Conservation (phyloP, 257 asterid genomes). For the Solanum appendiculatum region DNA sequence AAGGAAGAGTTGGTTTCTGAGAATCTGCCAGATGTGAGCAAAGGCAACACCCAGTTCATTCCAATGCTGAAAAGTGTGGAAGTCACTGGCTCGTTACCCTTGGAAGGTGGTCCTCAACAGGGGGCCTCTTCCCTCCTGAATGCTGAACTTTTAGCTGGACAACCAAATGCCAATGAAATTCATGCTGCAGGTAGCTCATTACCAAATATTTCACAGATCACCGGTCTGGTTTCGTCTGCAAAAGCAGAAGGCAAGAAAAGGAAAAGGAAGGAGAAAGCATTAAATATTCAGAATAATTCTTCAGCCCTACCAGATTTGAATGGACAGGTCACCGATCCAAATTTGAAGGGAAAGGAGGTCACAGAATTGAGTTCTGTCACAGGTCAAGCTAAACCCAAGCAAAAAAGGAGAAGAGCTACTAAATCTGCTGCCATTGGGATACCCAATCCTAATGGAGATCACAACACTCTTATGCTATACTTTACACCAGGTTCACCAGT, state of each 20-base stretch:
- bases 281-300: not conserved
- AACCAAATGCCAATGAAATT: constrained; percentile 1
- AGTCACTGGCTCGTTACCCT: constrained; percentile 3
- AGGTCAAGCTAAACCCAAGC: constrained; percentile 16
- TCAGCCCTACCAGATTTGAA: constrained; percentile 65
- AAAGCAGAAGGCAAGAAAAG: constrained; percentile 25
- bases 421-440: constrained; percentile 5
- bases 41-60: constrained; percentile 4
- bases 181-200: constrained; percentile 12
- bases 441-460: constrained; percentile 1
- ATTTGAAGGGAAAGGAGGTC: constrained; percentile 9
- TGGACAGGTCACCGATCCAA: constrained; percentile 20
- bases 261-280: constrained; percentile 28
- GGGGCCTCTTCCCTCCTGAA: constrained; percentile 4
- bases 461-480: constrained; percentile 17
- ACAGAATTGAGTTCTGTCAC: constrained; percentile 13
- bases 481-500: constrained; percentile 29
- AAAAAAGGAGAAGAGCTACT: constrained; percentile 14
- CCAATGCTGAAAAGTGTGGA: constrained; percentile 18
- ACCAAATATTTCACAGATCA: constrained; percentile 5
- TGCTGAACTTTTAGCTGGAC: constrained; percentile 4
- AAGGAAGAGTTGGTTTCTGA: constrained; percentile 12
- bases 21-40: constrained; percentile 4
- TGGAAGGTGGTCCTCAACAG: not conserved
- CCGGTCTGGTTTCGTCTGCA: constrained; percentile 8